Evolutionary conservation across 768 basidiomycete species (phyloP).

Genomic region (Rickenella mellea): DNA sequence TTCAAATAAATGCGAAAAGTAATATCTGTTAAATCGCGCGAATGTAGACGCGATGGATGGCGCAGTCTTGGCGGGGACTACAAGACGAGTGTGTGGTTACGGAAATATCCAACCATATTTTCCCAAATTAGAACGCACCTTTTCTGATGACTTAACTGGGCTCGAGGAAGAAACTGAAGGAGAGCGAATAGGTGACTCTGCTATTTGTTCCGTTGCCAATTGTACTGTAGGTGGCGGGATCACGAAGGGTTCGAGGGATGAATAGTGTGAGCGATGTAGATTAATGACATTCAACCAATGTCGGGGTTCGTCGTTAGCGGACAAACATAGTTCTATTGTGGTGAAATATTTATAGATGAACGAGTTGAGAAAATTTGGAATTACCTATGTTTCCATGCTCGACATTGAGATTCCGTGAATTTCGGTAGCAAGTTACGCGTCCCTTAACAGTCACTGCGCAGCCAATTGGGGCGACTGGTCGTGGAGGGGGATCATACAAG

Average conservation of each 20-base stretch:
- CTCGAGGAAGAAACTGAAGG: slow-evolving; percentile 9
- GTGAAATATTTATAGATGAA: neutral
- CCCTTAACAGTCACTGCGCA: slow-evolving; percentile 38
- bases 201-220: slow-evolving; percentile 6
- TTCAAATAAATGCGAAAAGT: slow-evolving; percentile 71
- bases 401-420: slow-evolving; percentile 36
- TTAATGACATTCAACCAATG: slow-evolving; percentile 46
- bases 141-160: slow-evolving; percentile 16
- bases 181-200: slow-evolving; percentile 1
- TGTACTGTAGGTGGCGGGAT: slow-evolving; percentile 24
- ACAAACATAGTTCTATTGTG: slow-evolving; percentile 32
- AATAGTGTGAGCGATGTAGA: slow-evolving; percentile 47
- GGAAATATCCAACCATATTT: neutral
- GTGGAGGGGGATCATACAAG: slow-evolving; percentile 14
- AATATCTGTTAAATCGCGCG: slow-evolving; percentile 57
- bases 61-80: slow-evolving; percentile 42
- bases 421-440: slow-evolving; percentile 28
- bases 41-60: slow-evolving; percentile 62
- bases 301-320: slow-evolving; percentile 47
- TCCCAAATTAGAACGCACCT: slow-evolving; percentile 6
- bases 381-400: slow-evolving; percentile 36
- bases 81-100: slow-evolving; percentile 1
- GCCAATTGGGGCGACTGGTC: slow-evolving; percentile 36
- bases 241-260: slow-evolving; percentile 37
- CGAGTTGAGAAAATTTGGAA: neutral